Evolutionary conservation across 2,329 filamentous ascomycete genomes (phyloP), one percentile per base, ranked within the genome.

Genomic region (Coniochaeta prunicola): DNA sequence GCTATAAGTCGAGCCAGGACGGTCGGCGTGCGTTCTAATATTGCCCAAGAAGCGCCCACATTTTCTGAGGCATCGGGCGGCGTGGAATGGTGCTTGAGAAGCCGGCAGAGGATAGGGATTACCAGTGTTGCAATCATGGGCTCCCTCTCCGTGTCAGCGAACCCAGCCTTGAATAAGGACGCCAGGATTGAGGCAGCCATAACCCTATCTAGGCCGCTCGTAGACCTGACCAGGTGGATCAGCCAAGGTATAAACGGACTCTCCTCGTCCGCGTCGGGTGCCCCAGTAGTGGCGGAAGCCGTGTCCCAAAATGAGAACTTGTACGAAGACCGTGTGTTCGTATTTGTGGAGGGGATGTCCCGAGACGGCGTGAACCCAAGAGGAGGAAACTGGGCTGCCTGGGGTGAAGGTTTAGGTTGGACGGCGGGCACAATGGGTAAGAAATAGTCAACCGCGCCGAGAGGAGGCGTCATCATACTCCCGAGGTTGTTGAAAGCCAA

Each of bases 1-100:
- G 86, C 85, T 19, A 96, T 85, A 40, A 97, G 78, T 53, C 87
- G 85, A 17, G 91, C 90, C 58, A 97, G 78, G 12, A 96, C 82
- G 1, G 84, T 81, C 8, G 92, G 90, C 1, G 89, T 86, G 62
- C 84, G 84, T 69, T 93, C 90, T 58, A 86, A 78, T 13, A 91
- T 78, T 9, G 75, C 71, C 65, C 26, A 26, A 50, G 24, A 50
- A 26, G 40, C 19, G 8, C n/a, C 45, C 12, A 28, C 21, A 26
- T n/a, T 17, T 17, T 50, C 45, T 28, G 21, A 8, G 12, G 9
- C 2, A 30, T 50, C 45, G n/a, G 45, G 21, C 82, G 78, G 24
- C 76, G 75, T 13, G 74, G 66, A 13, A 76, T 73, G 31, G 69
- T 72, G 31, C 71, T 65, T 15, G 73, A 66, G 34, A 76, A 73